Evolutionary conservation across 768 basidiomycete genomes (phyloP), one percentile per base, ranked within the genome.

Genomic region (Boletus huronensis): DNA sequence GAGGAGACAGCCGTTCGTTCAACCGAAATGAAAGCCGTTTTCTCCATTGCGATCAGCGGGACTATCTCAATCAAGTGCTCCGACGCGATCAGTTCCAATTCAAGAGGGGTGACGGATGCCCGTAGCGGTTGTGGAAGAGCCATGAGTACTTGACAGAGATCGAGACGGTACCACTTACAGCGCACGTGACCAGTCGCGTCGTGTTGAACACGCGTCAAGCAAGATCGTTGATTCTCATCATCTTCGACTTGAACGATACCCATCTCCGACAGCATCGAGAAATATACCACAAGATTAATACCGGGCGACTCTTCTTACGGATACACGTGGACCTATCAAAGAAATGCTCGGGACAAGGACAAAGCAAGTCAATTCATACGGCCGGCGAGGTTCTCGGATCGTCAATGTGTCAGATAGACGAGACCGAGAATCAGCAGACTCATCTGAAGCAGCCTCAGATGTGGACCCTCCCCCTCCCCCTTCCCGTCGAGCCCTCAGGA

Each of bases 11-110:
- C 42, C 50, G 54, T 53, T 58, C 63, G 61, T 78, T 90, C 47
- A 52, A 69, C 94, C 70, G 93, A 92, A 58, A 98, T 90, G 66
- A 98, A 88, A 29, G 93, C 86, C 25, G 93, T 93, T 59, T 80
- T 83, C 64, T 93, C 91, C 91, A 96, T 95, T 7, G 88, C 77
- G 58, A 97, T 90, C 26, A 93, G 75, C 1, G 94, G 94, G 2
- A 94, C 79, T 54, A 97, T 90, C 58, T 93, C 90, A 42, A 98
- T 78, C 35, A 87, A 76, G 55, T 92, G 81, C 62, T 97, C 88
- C 19, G 82, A 90, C 1, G 94, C 90, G 51, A 96, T 82, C 50
- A 95, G 83, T 61, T 95, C 93, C 26, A 96, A 82, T 68, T 97
- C 93, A 55, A 83, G 81, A 31, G 93, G 92, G 7, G 87, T 87